phyloP scores from a whole-genome alignment of 495 filamentous ascomycete genomes.

The Aspergillus bertholletiae region DNA sequence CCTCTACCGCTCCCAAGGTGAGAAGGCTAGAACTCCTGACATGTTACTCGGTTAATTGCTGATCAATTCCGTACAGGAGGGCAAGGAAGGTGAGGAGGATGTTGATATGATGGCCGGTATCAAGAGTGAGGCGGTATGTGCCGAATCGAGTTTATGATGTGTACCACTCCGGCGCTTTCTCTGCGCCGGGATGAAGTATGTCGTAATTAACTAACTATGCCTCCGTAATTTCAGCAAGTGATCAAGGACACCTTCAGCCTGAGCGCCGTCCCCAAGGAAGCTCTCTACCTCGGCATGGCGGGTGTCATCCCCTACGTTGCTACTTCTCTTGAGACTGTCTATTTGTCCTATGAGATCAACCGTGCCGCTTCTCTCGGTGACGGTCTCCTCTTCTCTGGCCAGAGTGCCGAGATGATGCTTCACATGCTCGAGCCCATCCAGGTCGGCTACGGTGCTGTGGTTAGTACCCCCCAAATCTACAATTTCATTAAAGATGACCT shows the following conservation, averaged over 20 bases:
- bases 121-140: conserved; percentile 69
- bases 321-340: conserved; percentile 85
- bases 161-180: not conserved
- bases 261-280: conserved; percentile 70
- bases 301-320: conserved; percentile 88
- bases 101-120: conserved; percentile 66
- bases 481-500: not conserved
- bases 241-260: conserved; percentile 89
- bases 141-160: conserved; percentile 1
- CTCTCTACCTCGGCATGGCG: conserved; percentile 77
- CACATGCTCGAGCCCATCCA: conserved; percentile 86
- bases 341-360: conserved; percentile 78
- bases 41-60: conserved; percentile 19
- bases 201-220: conserved; percentile 6
- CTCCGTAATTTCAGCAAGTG: conserved; percentile 51
- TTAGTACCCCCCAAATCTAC: conserved; percentile 40
- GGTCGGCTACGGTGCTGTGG: conserved; percentile 88
- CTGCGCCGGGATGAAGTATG: not conserved
- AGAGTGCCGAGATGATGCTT: conserved; percentile 70
- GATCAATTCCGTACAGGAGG: conserved; percentile 25
- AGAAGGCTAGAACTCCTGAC: conserved; percentile 2
- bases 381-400: conserved; percentile 62
- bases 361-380: conserved; percentile 54
- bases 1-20: conserved; percentile 38
- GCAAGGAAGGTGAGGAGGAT: conserved; percentile 41